A percentile compares a stretch with the other conserved stretches of the same genome.
Conservation (phyloP, 768 basidiomycete genomes). For the Cystofilobasidium capitatum region DNA sequence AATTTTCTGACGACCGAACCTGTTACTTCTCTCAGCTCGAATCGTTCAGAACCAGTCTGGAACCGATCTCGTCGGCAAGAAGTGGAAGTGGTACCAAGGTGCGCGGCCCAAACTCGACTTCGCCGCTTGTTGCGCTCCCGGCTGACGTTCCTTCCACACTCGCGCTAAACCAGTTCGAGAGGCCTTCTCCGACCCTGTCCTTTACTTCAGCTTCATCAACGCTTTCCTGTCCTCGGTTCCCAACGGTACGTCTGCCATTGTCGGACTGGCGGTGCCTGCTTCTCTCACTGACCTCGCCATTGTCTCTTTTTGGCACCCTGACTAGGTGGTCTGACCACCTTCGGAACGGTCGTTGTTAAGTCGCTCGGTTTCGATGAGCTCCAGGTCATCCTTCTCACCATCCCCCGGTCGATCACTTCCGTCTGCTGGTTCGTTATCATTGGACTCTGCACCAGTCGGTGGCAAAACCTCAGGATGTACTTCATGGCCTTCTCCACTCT, state of each 20-base stretch:
- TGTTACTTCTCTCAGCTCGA: not conserved
- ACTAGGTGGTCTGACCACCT: conserved; percentile 30
- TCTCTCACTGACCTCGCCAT: not conserved
- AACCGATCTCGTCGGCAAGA: conserved; percentile 25
- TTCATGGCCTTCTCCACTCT: not conserved
- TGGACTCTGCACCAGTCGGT: not conserved
- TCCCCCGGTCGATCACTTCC: not conserved
- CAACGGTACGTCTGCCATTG: too few relatives aligned
- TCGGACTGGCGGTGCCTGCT: too few relatives aligned
- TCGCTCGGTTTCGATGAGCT: conserved; percentile 13
- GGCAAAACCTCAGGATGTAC: not conserved
- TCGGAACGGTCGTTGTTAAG: conserved; percentile 15
- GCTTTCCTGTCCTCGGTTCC: conserved; percentile 10
- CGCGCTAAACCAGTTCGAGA: conserved; percentile 25
- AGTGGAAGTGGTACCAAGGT: conserved; percentile 31
- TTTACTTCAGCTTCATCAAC: conserved; percentile 25
- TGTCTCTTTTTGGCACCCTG: not conserved
- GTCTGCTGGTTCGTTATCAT: conserved; percentile 7
- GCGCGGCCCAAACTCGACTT: not conserved
- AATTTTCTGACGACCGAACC: not conserved
- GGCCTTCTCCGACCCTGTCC: conserved; percentile 28
- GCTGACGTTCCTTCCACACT: not conserved
- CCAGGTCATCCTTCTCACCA: conserved; percentile 9
- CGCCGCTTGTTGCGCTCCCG: not conserved
- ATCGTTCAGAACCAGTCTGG: conserved; percentile 29